Base-by-base conservation (phyloP, 371 early-diverging fungal species). In the Batkoa obscura region DNA sequence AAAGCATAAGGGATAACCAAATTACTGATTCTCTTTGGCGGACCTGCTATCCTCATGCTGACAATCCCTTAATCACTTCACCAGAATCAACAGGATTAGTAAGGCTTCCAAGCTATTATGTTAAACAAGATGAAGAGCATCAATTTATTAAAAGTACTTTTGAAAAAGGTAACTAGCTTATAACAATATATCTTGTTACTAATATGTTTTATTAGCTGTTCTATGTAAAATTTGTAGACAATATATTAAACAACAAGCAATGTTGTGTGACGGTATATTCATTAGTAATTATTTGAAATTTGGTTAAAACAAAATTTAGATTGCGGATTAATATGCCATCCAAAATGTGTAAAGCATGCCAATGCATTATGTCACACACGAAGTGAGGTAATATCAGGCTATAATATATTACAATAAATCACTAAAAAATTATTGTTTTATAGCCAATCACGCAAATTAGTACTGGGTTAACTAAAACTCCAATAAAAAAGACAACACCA, bases 131-230 rank as follows among this genome's bases (percentile, higher is more conserved):
- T 8, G 43, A 36, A 3, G 47, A 58, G 12, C 69, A 69, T 45
- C 58, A 52, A n/a, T 69, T 69, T 60, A 66, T 69, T 35, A 66
- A 67, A 55, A 67, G 63, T 38, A 67, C 67, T 3, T 67, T 69
- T 59, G 60, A 63, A 3, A 67, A 69, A 58, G 61, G 69, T 69
- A 67, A 59, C 65, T 34, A 8, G 0, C 42, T 45, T 5, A 3
- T 31, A 10, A n/a, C 17, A 12, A 39, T 59, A 45, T n/a, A 23
- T 35, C 30, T 51, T 34, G 23, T 23, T 23, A 23, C 23, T 23
- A 23, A 23, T 23, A 9, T 6, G 49, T 35, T 9, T 46, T 45
- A 4, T 35, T 58, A 69, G 69, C 69, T 2, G 61, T 69, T 17
- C 60, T 56, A 51, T 69, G 69, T 50, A 58, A 61, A 23, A 43